Conservation (phyloP, 768 basidiomycete genomes). For the Strobilomyces dryophilus region DNA sequence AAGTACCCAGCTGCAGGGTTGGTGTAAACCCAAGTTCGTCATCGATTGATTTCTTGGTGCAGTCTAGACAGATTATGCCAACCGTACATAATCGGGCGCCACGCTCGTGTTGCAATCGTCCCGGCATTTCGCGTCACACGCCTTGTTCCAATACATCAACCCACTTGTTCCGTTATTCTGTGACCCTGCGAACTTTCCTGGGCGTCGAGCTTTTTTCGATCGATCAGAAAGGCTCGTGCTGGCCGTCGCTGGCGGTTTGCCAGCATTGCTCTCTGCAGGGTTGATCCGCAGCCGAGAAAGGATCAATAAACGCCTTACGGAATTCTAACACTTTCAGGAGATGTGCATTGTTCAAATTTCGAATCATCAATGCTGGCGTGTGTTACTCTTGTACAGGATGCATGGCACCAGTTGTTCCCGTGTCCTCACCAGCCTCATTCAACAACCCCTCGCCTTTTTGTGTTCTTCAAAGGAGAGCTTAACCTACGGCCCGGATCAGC, state of each 20-base stretch:
- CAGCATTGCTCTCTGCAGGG: not conserved
- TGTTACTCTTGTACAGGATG: not conserved
- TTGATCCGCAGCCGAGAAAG: not conserved
- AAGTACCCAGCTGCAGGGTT: no score
- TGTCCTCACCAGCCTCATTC: not conserved
- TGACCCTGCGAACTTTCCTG: not conserved
- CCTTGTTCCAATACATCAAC: no score
- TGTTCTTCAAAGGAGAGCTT: constrained; percentile 48
- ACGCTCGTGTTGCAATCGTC: no score
- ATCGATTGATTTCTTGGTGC: no score
- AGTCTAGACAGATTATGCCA: no score
- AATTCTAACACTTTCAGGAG: not conserved
- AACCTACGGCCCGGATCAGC: constrained; percentile 33
- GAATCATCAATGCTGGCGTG: not conserved
- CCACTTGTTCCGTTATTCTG: not conserved
- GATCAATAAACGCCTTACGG: not conserved
- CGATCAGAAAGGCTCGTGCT: not conserved
- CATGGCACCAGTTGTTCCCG: not conserved
- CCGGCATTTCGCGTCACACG: no score
- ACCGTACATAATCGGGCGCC: no score
- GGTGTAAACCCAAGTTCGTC: no score
- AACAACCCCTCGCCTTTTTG: constrained; percentile 17
- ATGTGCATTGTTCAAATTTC: not conserved
- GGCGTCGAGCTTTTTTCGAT: not conserved
- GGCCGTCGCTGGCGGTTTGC: not conserved